These are phyloP conservation scores for Scedosporium boydii DNA, from an alignment of 2,329 filamentous ascomycete genomes.

Conservation along the genomic window DNA sequence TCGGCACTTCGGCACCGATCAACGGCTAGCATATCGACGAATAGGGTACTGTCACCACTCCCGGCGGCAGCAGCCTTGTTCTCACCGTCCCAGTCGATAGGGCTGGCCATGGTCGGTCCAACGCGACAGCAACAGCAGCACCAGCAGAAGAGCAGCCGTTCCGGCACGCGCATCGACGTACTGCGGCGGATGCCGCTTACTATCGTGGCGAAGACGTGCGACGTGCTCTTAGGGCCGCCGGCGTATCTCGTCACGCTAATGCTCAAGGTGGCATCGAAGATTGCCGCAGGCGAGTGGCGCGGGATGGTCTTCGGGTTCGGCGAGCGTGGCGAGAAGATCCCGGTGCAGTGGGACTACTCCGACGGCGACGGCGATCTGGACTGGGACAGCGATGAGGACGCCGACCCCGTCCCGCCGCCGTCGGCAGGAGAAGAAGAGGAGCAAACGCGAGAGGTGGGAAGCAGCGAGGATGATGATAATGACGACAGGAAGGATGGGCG, in stretches of 20 bases:
- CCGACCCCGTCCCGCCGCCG: not conserved
- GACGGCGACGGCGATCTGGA: slow-evolving; percentile 42
- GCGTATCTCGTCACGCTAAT: slow-evolving; percentile 69
- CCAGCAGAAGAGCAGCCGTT: not conserved
- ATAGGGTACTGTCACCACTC: slow-evolving; percentile 55
- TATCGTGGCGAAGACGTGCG: slow-evolving; percentile 67
- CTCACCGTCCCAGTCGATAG: slow-evolving; percentile 26
- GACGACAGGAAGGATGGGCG: slow-evolving; percentile 10
- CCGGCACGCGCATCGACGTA: slow-evolving; percentile 28
- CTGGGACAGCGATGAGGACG: slow-evolving; percentile 47
- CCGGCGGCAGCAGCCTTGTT: slow-evolving; percentile 60
- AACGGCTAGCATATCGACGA: slow-evolving; percentile 41
- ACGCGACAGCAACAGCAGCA: slow-evolving; percentile 1
- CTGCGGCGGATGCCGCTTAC: slow-evolving; percentile 47
- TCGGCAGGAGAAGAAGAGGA: slow-evolving; percentile 24
- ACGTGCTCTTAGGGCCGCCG: slow-evolving; percentile 71
- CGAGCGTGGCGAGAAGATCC: slow-evolving; percentile 43
- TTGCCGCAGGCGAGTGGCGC: slow-evolving; percentile 55
- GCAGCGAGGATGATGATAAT: slow-evolving; percentile 8
- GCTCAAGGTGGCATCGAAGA: slow-evolving; percentile 69
- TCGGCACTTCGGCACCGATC: slow-evolving; percentile 37
- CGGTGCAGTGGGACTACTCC: slow-evolving; percentile 53
- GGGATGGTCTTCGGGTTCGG: slow-evolving; percentile 47
- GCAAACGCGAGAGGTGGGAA: slow-evolving; percentile 13
- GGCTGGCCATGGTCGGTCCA: not conserved